Base-by-base conservation (phyloP, 2,329 filamentous ascomycete genomes). In the Aspergillus luchuensis region DNA sequence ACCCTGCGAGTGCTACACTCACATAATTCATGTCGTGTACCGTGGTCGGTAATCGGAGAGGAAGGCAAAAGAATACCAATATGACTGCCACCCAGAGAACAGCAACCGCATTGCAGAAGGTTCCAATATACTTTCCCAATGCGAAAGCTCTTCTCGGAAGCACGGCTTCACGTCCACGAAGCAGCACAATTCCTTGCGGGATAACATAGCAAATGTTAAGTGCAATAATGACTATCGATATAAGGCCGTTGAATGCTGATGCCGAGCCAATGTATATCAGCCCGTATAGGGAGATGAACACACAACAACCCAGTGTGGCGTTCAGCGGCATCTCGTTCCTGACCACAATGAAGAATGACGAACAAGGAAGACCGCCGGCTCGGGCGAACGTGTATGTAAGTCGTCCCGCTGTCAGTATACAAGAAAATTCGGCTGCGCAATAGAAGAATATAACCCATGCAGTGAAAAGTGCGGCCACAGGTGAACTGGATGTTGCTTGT, bases 11-110 rank as follows among this genome's bases (percentile, higher is more conserved):
- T 4, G 58, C 49, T 11, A 25, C 55, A 52, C 54, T 47, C 10
- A 49, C 39, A 51, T 83, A 82, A 47, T 83, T 83, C 79, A 83
- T 82, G 15, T 75, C 80, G 38, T 77, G 71, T 0, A 74, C 59
- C 1, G 76, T 78, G 0, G 80, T 77, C 0, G 80, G 81, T 66
- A 78, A 70, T 0, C 67, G 58, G 1, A 72, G 72, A 0, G 80
- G 81, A 38, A 83, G 81, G 0, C 74, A 80, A 64, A 80, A 80
- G 43, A 84, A 80, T 1, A 82, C 61, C 38, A 80, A 76, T 0
- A 78, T 78, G 6, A 83, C 61, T 0, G 74, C 47, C 19, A 82
- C 74, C 80, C 81, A 85, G 2, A 75, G 57, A 15, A 79, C 68
- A 0, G 79, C 74, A 6, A 82, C 57, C 0, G 75, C n/a, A 28